Percentiles rank a stretch among this genome's conserved stretches.
phyloP scores from a whole-genome alignment of 108 stramenopile species.

The Cyclostephanos tholiformis region DNA sequence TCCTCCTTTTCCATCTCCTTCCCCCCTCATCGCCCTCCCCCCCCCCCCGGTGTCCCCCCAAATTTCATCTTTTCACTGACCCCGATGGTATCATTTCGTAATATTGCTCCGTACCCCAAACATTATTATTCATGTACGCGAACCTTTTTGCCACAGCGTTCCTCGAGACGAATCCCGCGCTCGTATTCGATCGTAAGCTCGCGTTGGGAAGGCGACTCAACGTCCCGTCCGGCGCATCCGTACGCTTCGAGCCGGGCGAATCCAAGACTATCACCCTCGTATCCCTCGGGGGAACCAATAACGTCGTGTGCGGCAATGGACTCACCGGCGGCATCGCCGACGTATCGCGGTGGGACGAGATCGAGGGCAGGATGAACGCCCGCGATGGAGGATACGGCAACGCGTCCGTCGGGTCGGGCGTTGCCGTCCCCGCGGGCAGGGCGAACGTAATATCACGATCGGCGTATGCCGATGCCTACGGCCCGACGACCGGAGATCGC shows the following conservation, averaged over 20 bases:
- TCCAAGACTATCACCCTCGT: constrained; percentile 92
- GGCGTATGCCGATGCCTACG: constrained; percentile 84
- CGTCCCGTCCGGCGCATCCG: constrained; percentile 90
- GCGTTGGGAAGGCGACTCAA: constrained; percentile 91
- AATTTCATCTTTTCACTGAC: too few relatives aligned
- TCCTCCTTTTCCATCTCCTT: not conserved
- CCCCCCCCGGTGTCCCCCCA: too few relatives aligned
- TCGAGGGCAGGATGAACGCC: constrained; percentile 37
- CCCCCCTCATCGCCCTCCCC: not conserved
- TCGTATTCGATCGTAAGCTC: constrained; percentile 87
- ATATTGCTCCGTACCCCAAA: too few relatives aligned
- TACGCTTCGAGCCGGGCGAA: constrained; percentile 98
- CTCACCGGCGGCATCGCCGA: constrained; percentile 43
- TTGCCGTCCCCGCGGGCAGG: constrained; percentile 33
- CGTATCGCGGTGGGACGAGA: constrained; percentile 26
- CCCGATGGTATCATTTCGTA: too few relatives aligned
- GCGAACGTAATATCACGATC: constrained; percentile 35
- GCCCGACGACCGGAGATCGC: constrained; percentile 86
- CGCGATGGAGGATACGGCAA: constrained; percentile 29
- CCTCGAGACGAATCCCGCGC: constrained; percentile 89
- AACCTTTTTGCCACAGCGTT: too few relatives aligned
- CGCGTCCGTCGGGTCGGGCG: not conserved
- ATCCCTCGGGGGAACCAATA: constrained; percentile 73
- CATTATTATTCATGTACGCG: too few relatives aligned
- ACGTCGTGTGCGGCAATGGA: constrained; percentile 60